Evolutionary conservation across 805 yeast species (phyloP).

Genomic region (Zygotorulaspora chibaensis): DNA sequence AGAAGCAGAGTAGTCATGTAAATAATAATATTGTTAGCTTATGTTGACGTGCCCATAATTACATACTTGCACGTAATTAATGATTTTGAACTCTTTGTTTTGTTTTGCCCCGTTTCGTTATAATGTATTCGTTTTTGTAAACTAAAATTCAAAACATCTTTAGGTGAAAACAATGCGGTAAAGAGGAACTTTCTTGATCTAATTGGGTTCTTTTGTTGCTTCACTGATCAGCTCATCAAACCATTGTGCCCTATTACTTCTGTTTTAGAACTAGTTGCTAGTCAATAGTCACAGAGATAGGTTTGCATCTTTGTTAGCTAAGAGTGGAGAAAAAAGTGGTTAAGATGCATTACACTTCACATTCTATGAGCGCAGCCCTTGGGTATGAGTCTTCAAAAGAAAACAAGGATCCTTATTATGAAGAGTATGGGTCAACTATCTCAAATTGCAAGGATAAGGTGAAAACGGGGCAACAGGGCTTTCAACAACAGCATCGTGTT

Average conservation of each 20-base stretch:
- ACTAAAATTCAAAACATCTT: slow-evolving; percentile 3
- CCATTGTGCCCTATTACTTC: too few species aligned
- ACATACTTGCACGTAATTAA: slow-evolving; percentile 1
- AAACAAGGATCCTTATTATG: slow-evolving; percentile 1
- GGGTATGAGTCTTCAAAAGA: slow-evolving; percentile 9
- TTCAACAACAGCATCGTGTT: slow-evolving; percentile 19
- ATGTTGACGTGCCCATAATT: background rate
- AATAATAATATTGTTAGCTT: too few species aligned
- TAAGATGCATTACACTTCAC: slow-evolving; percentile 17
- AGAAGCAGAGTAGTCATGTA: background rate
- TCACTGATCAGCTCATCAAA: too few species aligned
- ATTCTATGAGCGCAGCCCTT: slow-evolving; percentile 15
- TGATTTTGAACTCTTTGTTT: slow-evolving; percentile 9
- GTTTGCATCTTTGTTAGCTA: background rate
- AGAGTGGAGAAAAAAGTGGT: background rate
- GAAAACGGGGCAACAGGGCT: slow-evolving; percentile 5
- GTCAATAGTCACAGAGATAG: background rate
- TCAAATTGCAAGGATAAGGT: slow-evolving; percentile 9
- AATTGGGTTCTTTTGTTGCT: too few species aligned
- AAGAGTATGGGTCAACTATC: slow-evolving; percentile 5
- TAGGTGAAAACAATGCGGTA: background rate
- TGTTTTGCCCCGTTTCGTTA: slow-evolving; percentile 9
- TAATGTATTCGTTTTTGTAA: slow-evolving; percentile 14
- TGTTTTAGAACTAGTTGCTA: too few species aligned
- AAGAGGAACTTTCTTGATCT: background rate